Base-by-base conservation (phyloP, 2,329 filamentous ascomycete species). In the Purpureocillium lavendulum region DNA sequence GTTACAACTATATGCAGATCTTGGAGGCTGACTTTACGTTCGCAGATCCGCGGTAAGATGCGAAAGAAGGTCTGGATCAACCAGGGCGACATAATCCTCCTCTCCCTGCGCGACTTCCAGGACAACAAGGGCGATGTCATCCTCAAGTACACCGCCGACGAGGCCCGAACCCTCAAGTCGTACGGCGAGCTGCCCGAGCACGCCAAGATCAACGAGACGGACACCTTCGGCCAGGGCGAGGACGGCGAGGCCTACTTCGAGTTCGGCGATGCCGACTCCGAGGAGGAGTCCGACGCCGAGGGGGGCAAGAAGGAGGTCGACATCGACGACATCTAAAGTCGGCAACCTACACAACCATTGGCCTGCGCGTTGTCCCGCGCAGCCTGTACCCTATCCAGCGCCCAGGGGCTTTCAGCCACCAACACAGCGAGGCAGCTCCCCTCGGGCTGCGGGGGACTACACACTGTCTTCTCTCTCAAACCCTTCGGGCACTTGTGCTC, bases 31-130 rank as follows among this genome's bases (percentile, higher is more conserved):
- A 35, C 35, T 15, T n/a, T 26, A 13, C n/a, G 12, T 13, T 24
- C 26, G 7, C 35, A 64, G 61, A 65, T 65, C 38, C 87, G 90
- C 49, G 90, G 90, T 70, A 97, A 98, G 71, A 85, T 98, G 58
- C 82, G 92, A 58, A 98, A 98, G 79, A 98, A 98, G 79, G 92
- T 97, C 66, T 96, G 88, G 88, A 96, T 96, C 77, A 96, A 95
- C 76, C 88, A 95, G 71, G 88, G 88, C 60, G 87, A 95, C 64
- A 95, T 95, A 62, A 89, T 90, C 63, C 78, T 90, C 34, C 73
- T 90, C 45, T 89, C 84, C 29, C 82, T 94, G 45, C 85, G 87
- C 54, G 88, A 94, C 65, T 94, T 94, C 70, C 87, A 94, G 64
- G 87, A 92, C 67, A 84, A 90, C 69, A 94, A 94, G 71, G 89